Base-by-base conservation (phyloP, 345 rosid genomes). In the Fremontodendron californicum region DNA sequence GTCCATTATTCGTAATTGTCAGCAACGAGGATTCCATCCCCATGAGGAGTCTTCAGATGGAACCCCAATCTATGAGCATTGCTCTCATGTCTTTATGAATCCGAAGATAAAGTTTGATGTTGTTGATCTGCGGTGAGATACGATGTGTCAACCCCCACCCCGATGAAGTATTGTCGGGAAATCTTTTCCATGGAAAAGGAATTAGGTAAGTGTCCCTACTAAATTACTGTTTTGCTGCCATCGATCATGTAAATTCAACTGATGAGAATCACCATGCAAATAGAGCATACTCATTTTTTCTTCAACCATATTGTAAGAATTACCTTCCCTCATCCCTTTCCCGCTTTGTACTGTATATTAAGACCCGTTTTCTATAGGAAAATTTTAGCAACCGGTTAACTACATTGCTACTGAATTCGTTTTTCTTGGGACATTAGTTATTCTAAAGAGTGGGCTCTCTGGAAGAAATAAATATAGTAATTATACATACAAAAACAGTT, bases 21-120 rank as follows among this genome's bases (percentile, higher is more conserved):
- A 93, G 82, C 92, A 96, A 81, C 87, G 97, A 40, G 99, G 99
- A 23, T 96, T 96, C 83, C 99, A 96, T 82, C 99, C 99, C 21
- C 99, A 96, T 31, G 99, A 96, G 78, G 99, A 96, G 82, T 81
- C 98, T 49, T 65, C 54, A 48, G 95, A 93, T 39, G 97, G 98
- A 51, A 93, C 68, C 81, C 84, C 94, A 37, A 88, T 96, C 69
- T 96, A 96, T 48, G 98, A 96, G 83, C 98, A 93, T 78, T 93
- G 97, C 81, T 93, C 98, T 43, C 99, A 96, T 74, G 98, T 93
- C 67, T 92, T 81, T 76, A 86, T 96, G 93, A 96, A 96, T 49
- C 58, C 97, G 29, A 87, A 86, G 37, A 71, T 84, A 81, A 85
- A 82, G 70, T 91, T 82, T 79, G 89, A 96, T n/a, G 88, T 96